Percentiles rank a stretch among this genome's conserved stretches.
Conservation (phyloP, 495 filamentous ascomycete species). For the Aspergillus avenaceus region DNA sequence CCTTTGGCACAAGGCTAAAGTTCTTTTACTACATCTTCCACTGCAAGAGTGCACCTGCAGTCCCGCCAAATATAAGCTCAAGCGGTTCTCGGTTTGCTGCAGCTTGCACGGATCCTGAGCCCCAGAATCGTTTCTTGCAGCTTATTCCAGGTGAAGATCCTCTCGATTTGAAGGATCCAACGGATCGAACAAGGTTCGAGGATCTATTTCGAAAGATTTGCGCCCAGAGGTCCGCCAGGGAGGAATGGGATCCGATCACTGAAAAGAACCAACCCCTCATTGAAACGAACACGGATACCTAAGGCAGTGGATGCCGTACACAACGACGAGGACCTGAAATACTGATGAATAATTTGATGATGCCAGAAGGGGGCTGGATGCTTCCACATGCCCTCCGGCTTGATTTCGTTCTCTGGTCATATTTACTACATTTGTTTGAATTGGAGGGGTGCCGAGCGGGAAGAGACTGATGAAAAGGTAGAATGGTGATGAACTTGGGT, state of each 20-base stretch:
- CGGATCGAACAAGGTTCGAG: conserved; percentile 4
- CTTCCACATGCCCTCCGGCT: too few species aligned
- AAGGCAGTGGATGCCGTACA: not conserved
- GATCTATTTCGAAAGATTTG: conserved; percentile 6
- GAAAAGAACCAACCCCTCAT: not conserved
- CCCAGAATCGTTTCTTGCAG: conserved; percentile 8
- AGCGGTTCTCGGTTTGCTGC: conserved; percentile 4
- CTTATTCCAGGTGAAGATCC: conserved; percentile 9
- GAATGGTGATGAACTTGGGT: not conserved
- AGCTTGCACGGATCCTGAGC: conserved; percentile 8
- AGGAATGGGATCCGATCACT: conserved; percentile 12
- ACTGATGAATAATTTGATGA: not conserved
- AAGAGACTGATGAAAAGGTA: too few species aligned
- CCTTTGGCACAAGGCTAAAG: conserved; percentile 10
- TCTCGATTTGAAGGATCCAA: conserved; percentile 3
- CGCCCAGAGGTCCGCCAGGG: not conserved
- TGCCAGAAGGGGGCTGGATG: not conserved
- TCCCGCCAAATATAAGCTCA: not conserved
- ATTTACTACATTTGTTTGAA: too few species aligned
- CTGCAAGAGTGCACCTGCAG: not conserved
- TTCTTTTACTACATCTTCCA: conserved; percentile 16
- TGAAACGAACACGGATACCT: not conserved
- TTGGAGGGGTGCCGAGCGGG: too few species aligned
- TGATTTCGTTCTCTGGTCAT: too few species aligned
- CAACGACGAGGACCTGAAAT: not conserved